Evolutionary conservation across 164 flowering plant species (phyloP).

Genomic region (Vitis vinifera): ASM3070453v1 NC_081816.1:5975501-5976000

Average conservation of each 20-base stretch:
- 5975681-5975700: background rate
- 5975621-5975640: slow-evolving; percentile 23
- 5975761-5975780: slow-evolving; percentile 7
- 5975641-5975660: slow-evolving; percentile 26
- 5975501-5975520: too few species aligned
- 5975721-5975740: background rate
- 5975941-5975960: slow-evolving; percentile 31
- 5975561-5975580: slow-evolving; percentile 11
- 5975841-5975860: slow-evolving; percentile 27
- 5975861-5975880: slow-evolving; percentile 19
- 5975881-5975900: slow-evolving; percentile 19
- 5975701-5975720: background rate
- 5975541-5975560: slow-evolving; percentile 14
- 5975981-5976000: background rate
- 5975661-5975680: background rate
- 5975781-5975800: slow-evolving; percentile 37
- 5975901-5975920: slow-evolving; percentile 11
- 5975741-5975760: background rate
- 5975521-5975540: background rate
- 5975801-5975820: slow-evolving; percentile 19
- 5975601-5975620: slow-evolving; percentile 21
- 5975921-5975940: slow-evolving; percentile 27
- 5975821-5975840: slow-evolving; percentile 32
- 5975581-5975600: slow-evolving; percentile 22
- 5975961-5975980: slow-evolving; percentile 25